phyloP scores from a whole-genome alignment of 805 yeast species.

The Priceomyces carsonii region DNA sequence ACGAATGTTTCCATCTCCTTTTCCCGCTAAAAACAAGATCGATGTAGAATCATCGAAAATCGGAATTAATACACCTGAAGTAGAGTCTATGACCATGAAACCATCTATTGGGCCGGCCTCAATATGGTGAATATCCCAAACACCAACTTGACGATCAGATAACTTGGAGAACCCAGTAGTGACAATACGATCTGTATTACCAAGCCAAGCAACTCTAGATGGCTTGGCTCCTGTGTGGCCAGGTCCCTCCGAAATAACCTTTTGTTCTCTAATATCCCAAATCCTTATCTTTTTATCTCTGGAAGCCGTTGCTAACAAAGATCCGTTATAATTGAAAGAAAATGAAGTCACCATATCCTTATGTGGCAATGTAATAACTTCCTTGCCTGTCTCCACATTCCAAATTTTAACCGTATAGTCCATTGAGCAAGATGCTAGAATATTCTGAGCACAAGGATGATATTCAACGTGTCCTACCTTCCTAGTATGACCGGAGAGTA shows the following conservation, averaged over 20 bases:
- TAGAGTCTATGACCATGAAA: constrained; percentile 79
- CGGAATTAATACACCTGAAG: constrained; percentile 94
- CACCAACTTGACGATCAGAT: constrained; percentile 92
- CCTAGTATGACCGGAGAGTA: constrained; percentile 81
- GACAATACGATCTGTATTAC: constrained; percentile 77
- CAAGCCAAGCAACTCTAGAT: constrained; percentile 87
- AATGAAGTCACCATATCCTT: constrained; percentile 92
- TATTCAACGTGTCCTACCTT: constrained; percentile 91
- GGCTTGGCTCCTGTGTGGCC: constrained; percentile 95
- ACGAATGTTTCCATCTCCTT: constrained; percentile 97
- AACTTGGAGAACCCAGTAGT: constrained; percentile 94
- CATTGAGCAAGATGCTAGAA: constrained; percentile 85
- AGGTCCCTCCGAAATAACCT: constrained; percentile 75
- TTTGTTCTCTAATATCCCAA: constrained; percentile 84
- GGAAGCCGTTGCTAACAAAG: constrained; percentile 80
- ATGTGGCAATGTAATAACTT: constrained; percentile 73
- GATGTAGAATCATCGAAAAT: constrained; percentile 79
- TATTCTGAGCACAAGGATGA: constrained; percentile 86
- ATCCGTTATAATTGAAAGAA: constrained; percentile 87
- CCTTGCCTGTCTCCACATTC: constrained; percentile 78
- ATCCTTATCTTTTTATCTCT: constrained; percentile 89
- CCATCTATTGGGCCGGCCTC: constrained; percentile 87
- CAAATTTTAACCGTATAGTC: constrained; percentile 92
- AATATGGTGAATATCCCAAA: constrained; percentile 83
- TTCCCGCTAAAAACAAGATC: constrained; percentile 88